Evolutionary conservation across 495 filamentous ascomycete genomes (phyloP).

Genomic region (Penicillium verhagenii): DNA sequence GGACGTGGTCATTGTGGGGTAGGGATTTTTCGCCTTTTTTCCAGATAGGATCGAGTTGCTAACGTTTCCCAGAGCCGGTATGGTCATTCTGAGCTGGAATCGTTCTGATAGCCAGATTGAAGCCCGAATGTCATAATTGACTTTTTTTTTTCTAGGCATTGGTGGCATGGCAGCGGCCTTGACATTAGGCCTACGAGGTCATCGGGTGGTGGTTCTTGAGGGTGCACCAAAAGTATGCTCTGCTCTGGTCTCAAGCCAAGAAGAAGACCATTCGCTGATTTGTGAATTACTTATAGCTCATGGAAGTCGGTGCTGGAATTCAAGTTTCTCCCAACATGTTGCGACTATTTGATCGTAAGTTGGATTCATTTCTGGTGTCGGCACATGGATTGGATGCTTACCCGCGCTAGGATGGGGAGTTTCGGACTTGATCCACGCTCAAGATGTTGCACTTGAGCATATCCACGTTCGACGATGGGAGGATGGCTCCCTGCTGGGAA

Average conservation of each 20-base stretch:
- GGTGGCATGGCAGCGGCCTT: slow-evolving; percentile 66
- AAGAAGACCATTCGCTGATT: background rate
- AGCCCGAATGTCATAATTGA: background rate
- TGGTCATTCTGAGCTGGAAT: slow-evolving; percentile 2
- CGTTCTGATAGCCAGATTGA: background rate
- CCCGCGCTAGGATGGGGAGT: slow-evolving; percentile 39
- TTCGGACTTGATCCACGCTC: slow-evolving; percentile 38
- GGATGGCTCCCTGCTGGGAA: slow-evolving; percentile 36
- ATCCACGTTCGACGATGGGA: slow-evolving; percentile 46
- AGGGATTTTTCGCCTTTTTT: slow-evolving; percentile 3
- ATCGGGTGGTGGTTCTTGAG: slow-evolving; percentile 40
- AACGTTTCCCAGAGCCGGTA: slow-evolving; percentile 35
- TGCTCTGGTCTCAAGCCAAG: background rate
- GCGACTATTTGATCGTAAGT: slow-evolving; percentile 60
- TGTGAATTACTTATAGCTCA: slow-evolving; percentile 24
- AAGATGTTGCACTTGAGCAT: slow-evolving; percentile 40
- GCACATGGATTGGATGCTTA: background rate
- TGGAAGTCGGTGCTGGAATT: slow-evolving; percentile 75
- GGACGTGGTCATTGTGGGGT: slow-evolving; percentile 38
- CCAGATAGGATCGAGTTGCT: slow-evolving; percentile 3
- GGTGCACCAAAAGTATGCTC: slow-evolving; percentile 34
- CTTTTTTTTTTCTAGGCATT: slow-evolving; percentile 49
- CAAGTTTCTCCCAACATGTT: slow-evolving; percentile 78
- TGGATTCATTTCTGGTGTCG: background rate
- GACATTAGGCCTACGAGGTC: slow-evolving; percentile 54